These are phyloP conservation scores for Antitrichia curtipendula DNA, from an alignment of 225 moss, liverwort and hornwort genomes.

Conservation along the genomic window DNA sequence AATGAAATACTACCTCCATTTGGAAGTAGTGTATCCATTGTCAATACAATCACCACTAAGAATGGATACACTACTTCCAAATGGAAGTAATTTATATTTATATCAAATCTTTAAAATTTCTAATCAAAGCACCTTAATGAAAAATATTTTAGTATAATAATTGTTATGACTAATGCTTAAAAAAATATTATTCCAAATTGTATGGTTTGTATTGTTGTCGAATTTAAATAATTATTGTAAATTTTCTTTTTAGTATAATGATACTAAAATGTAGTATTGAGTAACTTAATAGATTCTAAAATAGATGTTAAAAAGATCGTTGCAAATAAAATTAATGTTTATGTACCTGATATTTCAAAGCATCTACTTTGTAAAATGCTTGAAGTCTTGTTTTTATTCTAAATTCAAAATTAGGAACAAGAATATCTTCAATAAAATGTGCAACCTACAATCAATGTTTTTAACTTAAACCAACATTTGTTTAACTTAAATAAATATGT, in stretches of 20 bases:
- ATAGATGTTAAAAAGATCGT: too few relatives aligned
- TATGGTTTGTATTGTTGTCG: too few relatives aligned
- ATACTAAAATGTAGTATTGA: not conserved
- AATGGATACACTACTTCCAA: too few relatives aligned
- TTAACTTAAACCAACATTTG: not conserved
- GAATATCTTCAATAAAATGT: constrained; percentile 47
- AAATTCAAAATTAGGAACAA: constrained; percentile 36
- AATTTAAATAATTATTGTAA: not conserved
- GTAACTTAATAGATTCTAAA: not conserved
- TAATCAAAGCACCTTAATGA: too few relatives aligned
- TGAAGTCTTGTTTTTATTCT: constrained; percentile 21
- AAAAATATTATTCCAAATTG: not conserved
- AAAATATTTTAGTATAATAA: not conserved
- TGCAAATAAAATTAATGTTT: not conserved
- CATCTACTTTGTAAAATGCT: constrained; percentile 26
- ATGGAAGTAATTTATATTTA: too few relatives aligned
- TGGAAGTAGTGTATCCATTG: too few relatives aligned
- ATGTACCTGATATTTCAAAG: constrained; percentile 7
- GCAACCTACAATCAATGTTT: constrained; percentile 8
- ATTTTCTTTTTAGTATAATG: not conserved
- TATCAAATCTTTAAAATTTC: not conserved
- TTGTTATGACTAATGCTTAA: not conserved
- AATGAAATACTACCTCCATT: not conserved
- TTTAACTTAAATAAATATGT: fast-evolving
- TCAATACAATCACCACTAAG: too few relatives aligned